Evolutionary conservation across 768 basidiomycete species (phyloP).

Genomic region (Rhizopogon rudus): DNA sequence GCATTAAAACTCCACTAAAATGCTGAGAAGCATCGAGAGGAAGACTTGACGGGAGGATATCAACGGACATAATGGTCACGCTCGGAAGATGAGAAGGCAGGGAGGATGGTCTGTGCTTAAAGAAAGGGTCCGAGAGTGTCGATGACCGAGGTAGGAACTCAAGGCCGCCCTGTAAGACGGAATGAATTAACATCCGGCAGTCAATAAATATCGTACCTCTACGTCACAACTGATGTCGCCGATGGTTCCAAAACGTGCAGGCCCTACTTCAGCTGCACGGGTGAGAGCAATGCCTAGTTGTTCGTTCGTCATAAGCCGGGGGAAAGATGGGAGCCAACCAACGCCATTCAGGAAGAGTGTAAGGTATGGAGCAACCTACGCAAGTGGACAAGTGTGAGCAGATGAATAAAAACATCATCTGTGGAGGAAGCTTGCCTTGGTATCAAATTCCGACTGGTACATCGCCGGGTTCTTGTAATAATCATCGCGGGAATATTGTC

Average conservation of each 20-base stretch:
- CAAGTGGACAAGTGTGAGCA: background rate
- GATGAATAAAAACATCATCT: background rate
- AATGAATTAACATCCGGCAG: background rate
- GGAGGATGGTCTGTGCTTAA: slow-evolving; percentile 39
- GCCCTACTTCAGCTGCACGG: slow-evolving; percentile 44
- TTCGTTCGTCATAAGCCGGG: slow-evolving; percentile 69
- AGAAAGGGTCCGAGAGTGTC: slow-evolving; percentile 75
- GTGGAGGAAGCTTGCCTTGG: slow-evolving; percentile 40
- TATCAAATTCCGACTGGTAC: slow-evolving; percentile 65
- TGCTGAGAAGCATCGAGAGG: slow-evolving; percentile 77
- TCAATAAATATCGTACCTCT: slow-evolving; percentile 38
- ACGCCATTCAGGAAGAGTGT: slow-evolving; percentile 84
- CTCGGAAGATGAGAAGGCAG: slow-evolving; percentile 44
- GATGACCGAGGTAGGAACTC: slow-evolving; percentile 77
- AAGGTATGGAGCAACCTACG: slow-evolving; percentile 77
- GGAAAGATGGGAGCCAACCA: slow-evolving; percentile 78
- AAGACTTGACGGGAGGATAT: slow-evolving; percentile 84
- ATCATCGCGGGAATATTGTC: slow-evolving; percentile 52
- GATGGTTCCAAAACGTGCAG: slow-evolving; percentile 60
- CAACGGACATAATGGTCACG: slow-evolving; percentile 83
- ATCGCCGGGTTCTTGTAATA: slow-evolving; percentile 71
- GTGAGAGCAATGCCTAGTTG: slow-evolving; percentile 50
- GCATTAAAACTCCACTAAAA: slow-evolving; percentile 63
- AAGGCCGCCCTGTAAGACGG: slow-evolving; percentile 60
- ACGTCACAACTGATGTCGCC: slow-evolving; percentile 91